Evolutionary conservation across 176 grass and related monocot genomes (phyloP), one percentile per base, ranked within the genome.

Genomic region (Oryza rufipogon): DNA sequence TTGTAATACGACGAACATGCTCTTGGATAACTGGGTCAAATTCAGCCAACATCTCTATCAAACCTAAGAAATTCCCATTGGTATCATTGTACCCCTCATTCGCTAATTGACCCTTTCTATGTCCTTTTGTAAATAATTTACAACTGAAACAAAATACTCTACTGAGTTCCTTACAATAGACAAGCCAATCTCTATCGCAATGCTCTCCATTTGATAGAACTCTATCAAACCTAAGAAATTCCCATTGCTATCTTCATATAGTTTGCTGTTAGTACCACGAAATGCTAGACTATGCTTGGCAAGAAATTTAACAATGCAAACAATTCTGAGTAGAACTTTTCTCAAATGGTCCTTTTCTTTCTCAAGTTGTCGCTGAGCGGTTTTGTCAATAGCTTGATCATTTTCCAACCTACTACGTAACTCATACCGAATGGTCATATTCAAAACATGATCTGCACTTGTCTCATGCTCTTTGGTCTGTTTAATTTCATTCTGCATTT

Each of bases 361-460:
- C 6, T 8, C 39, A 41, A 41, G 39, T 41, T 41, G 7, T 41
- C 7, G 39, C 1, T 41, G 39, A 41, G 39, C 0, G 8, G 39
- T 1, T 41, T 41, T 41, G 6, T 41, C 39, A 41, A 41, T 41
- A 41, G 6, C 0, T 68, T 86, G 34, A 32, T 78, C 9, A 20
- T 16, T 12, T 72, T 68, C 34, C 61, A 66, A 67, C 34, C 64
- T 86, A 64, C 7, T n/a, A 42, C 13, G 9, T 12, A 70, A 69
- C 9, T 83, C 22, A 63, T 52, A 88, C 54, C 39, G 48, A 28
- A 4, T 6, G 0, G 32, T 17, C 49, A 60, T 72, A 13, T 33
- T 86, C 38, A 64, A 66, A 51, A 51, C 71, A 84, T 76, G 64
- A 76, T 64, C 7, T 17, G 17, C 14, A 49, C 41, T 34, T 16